These are phyloP conservation scores for Gossypium arboreum DNA, from an alignment of 345 rosid species.

Conservation along the genomic window DNA sequence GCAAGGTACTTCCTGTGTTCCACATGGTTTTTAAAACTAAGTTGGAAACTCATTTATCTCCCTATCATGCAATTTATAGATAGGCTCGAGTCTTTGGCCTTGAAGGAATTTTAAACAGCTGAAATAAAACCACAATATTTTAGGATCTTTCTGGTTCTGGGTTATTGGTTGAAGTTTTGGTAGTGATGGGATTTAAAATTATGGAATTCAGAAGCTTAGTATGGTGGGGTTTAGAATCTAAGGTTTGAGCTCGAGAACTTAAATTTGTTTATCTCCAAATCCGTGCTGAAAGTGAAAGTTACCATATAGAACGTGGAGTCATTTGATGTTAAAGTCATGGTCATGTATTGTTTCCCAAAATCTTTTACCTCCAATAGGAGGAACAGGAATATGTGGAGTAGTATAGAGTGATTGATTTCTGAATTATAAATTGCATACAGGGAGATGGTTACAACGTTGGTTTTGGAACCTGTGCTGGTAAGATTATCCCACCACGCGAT, in stretches of 20 bases:
- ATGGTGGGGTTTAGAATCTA: background rate
- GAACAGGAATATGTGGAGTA: background rate
- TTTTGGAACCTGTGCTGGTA: conserved; percentile 87
- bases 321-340: background rate
- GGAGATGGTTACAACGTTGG: conserved; percentile 87
- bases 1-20: conserved; percentile 50
- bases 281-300: background rate
- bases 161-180: background rate
- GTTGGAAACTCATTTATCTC: background rate
- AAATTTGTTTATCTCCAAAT: background rate
- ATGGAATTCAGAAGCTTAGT: background rate
- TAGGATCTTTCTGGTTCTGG: background rate
- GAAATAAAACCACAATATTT: background rate
- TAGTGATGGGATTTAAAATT: background rate
- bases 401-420: background rate
- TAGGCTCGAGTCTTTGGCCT: background rate
- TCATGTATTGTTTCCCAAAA: background rate
- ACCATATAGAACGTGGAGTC: background rate
- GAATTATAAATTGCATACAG: conserved; percentile 41
- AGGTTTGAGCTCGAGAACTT: too few species aligned
- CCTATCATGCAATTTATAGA: background rate
- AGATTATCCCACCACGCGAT: conserved; percentile 52
- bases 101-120: background rate
- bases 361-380: background rate
- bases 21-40: background rate